Evolutionary conservation across 345 rosid species (phyloP).

Genomic region (Erucastrum elatum): DNA sequence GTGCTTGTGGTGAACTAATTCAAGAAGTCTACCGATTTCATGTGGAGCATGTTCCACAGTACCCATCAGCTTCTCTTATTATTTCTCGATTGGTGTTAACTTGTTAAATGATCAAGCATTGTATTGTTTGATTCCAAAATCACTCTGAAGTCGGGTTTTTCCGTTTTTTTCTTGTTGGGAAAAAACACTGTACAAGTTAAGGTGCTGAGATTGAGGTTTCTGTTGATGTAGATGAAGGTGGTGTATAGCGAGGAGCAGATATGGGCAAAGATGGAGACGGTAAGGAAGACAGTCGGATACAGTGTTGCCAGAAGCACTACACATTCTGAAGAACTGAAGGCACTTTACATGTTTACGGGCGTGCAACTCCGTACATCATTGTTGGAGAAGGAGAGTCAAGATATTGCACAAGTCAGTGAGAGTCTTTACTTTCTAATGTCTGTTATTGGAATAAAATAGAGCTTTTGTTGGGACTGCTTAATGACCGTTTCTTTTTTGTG

Average conservation of each 20-base stretch:
- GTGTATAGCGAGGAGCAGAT: slow-evolving; percentile 46
- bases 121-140: not conserved
- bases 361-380: slow-evolving; percentile 52
- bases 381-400: slow-evolving; percentile 44
- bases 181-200: not conserved
- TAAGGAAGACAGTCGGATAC: slow-evolving; percentile 64
- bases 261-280: slow-evolving; percentile 59
- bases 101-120: not conserved
- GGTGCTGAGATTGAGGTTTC: not conserved
- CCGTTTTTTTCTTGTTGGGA: not conserved
- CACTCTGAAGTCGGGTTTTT: not conserved
- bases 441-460: slow-evolving; percentile 59
- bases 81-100: not conserved
- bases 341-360: slow-evolving; percentile 68
- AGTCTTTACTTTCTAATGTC: slow-evolving; percentile 66
- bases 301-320: slow-evolving; percentile 41
- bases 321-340: slow-evolving; percentile 59
- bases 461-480: not conserved
- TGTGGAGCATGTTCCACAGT: not conserved
- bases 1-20: not conserved
- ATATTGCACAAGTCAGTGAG: slow-evolving; percentile 41
- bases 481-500: not conserved
- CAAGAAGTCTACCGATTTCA: not conserved
- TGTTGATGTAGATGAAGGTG: slow-evolving; percentile 32
- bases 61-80: not conserved